Base-by-base conservation (phyloP, 768 basidiomycete genomes). In the Psilocybe azurescens region DNA sequence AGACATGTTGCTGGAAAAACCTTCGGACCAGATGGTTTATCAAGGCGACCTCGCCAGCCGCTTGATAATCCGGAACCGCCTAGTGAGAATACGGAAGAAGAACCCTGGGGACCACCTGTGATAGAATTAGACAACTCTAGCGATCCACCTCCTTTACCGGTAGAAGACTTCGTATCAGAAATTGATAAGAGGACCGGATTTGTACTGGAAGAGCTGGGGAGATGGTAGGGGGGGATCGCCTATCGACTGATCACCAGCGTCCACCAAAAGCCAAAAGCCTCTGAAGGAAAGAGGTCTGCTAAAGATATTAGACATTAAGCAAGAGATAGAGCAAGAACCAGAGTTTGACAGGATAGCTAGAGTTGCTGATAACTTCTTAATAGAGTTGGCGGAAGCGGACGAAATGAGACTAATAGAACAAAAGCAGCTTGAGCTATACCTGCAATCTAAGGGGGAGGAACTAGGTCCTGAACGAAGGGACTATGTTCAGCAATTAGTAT, bases 21-120 rank as follows among this genome's bases (percentile, higher is more conserved):
- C 0, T 72, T 74, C 58, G 67, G 69, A 3, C 73, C 74, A 0
- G 75, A 78, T 64, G 76, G 76, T 1, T 58, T 79, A 1, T 79
- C 77, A 0, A 29, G 73, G 14, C 29, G 70, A 32, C 2, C 47
- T 0, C 9, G 5, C 0, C 65, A 70, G 20, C 66, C 65, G 2
- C 4, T 16, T 0, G 51, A 53, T 10, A 39, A 4, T 11, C 41
- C 41, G 7, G 13, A 13, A 13, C n/a, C n/a, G n/a, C n/a, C n/a
- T n/a, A n/a, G n/a, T 44, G 41, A 44, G 41, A 6, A 11, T 11
- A 7, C 41, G 13, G 41, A 7, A n/a, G 10, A 53, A 10, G 18
- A 13, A 3, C 33, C 58, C 0, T 75, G 79, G 66, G 46, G 60
- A 74, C 14, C 63, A 77, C 0, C 68, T 56, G 0, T 78, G 78